Base-by-base conservation (phyloP, 2,329 filamentous ascomycete species). In the Colletotrichum orbiculare region DNA sequence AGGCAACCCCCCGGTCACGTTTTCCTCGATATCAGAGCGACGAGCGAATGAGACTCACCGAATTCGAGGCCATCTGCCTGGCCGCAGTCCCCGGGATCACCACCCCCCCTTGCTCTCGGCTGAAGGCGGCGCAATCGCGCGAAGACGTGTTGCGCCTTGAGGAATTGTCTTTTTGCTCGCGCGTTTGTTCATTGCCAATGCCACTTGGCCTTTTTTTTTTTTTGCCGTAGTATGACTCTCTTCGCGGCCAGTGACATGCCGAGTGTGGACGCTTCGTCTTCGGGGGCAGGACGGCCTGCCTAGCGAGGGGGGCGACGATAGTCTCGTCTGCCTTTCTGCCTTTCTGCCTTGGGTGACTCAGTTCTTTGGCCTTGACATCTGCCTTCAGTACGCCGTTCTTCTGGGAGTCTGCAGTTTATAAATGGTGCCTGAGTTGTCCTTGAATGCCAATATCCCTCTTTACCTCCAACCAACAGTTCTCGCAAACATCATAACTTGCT, bases 281-380 rank as follows among this genome's bases (percentile, higher is more conserved):
- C 52, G 52, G 52, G 45, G 52, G 25, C 25, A 25, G 25, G 25
- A 25, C 25, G 25, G 25, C 25, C 25, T 46, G 17, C n/a, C 17
- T 17, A 46, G 15, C 43, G 43, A 46, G 15, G 25, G 39, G 53
- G 25, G 54, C 43, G 34, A 43, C 9, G 38, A 38, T 50, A 7
- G 43, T 48, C 33, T 39, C 35, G 42, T 56, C 54, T 56, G 54
- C 54, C 54, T 56, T 39, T n/a, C 13, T 13, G 42, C 17, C 41
- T 55, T 33, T 55, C 53, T 55, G 25, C 25, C 25, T 38, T 17
- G 39, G 25, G 54, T 56, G 54, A 57, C 8, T 57, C 54, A 57
- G 41, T 5, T 15, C 5, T 5, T 33, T n/a, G 4, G 25, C 5
- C 25, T 25, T 25, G 25, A 25, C 4, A 5, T 46, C 15, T 17